Percentiles rank a stretch among this genome's conserved stretches.
These are phyloP conservation scores for Fraxinus greggii DNA, from an alignment of 305 asterid genomes.

Conservation along the genomic window DNA sequence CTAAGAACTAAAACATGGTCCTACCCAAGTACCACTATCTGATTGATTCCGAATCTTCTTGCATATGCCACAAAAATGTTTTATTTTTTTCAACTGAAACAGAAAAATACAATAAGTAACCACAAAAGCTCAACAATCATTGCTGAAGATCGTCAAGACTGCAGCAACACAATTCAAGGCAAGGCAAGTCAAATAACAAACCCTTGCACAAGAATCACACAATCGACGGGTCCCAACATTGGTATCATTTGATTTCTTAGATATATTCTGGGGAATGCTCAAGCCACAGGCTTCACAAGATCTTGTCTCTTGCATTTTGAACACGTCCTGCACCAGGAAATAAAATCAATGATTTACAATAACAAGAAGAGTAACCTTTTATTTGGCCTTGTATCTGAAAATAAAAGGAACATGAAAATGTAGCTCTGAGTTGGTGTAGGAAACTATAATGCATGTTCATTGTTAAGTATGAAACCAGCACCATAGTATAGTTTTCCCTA, in stretches of 20 bases:
- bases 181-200: conserved; percentile 46
- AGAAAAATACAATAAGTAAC: conserved; percentile 25
- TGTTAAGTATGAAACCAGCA: conserved; percentile 8
- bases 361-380: conserved; percentile 17
- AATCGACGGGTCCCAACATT: conserved; percentile 58
- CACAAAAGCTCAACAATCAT: conserved; percentile 26
- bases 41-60: conserved; percentile 84
- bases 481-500: neutral
- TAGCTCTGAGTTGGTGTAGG: conserved; percentile 4
- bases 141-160: conserved; percentile 4
- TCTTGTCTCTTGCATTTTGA: conserved; percentile 47
- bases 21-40: conserved; percentile 91
- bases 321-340: conserved; percentile 47
- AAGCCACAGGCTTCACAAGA: conserved; percentile 86
- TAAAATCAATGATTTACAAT: conserved; percentile 7
- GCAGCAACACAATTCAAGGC: neutral
- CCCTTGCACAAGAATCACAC: conserved; percentile 93
- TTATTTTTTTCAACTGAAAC: conserved; percentile 76
- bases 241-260: conserved; percentile 48
- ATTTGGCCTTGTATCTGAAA: conserved; percentile 7
- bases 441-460: conserved; percentile 12
- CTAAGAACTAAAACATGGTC: conserved; percentile 29
- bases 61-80: conserved; percentile 93
- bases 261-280: conserved; percentile 47
- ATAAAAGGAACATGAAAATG: conserved; percentile 8